phyloP scores from a whole-genome alignment of 1,139 yeast genomes.

The Hyphopichia buzzinii region DNA sequence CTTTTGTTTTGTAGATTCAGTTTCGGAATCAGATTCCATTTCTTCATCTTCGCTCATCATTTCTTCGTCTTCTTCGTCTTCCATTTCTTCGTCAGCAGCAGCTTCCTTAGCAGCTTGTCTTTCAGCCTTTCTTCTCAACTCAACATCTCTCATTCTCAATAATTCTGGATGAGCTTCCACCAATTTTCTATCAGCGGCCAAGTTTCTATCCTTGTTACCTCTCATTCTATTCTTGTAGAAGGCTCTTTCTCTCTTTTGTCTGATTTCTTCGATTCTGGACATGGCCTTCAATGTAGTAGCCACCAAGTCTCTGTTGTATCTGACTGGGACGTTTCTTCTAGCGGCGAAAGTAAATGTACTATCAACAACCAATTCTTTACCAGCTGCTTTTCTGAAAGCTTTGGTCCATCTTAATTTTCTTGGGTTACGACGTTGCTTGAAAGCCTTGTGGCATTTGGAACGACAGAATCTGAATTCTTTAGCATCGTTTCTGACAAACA shows the following conservation, averaged over 20 bases:
- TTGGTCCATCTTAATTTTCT: slow-evolving; percentile 98
- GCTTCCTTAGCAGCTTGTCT: slow-evolving; percentile 61
- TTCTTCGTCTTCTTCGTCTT: slow-evolving; percentile 39
- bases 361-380: slow-evolving; percentile 97
- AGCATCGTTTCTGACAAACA: slow-evolving; percentile 97
- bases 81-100: slow-evolving; percentile 45
- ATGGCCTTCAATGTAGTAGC: slow-evolving; percentile 92
- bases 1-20: slow-evolving; percentile 58
- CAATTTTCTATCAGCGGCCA: slow-evolving; percentile 82
- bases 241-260: slow-evolving; percentile 95
- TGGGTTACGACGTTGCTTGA: slow-evolving; percentile 98
- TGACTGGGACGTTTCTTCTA: slow-evolving; percentile 95
- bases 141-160: slow-evolving; percentile 89
- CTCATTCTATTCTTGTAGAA: slow-evolving; percentile 99
- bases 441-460: slow-evolving; percentile 95
- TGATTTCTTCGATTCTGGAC: slow-evolving; percentile 94
- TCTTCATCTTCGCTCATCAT: slow-evolving; percentile 37
- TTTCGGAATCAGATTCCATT: slow-evolving; percentile 43
- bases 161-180: slow-evolving; percentile 87
- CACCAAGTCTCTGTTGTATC: slow-evolving; percentile 95
- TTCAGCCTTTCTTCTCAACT: slow-evolving; percentile 77
- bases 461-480: slow-evolving; percentile 97
- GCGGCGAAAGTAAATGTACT: slow-evolving; percentile 94
- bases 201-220: slow-evolving; percentile 87
- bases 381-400: slow-evolving; percentile 98